phyloP scores from a whole-genome alignment of 2,329 filamentous ascomycete genomes.

The Fusarium chaquense region DNA sequence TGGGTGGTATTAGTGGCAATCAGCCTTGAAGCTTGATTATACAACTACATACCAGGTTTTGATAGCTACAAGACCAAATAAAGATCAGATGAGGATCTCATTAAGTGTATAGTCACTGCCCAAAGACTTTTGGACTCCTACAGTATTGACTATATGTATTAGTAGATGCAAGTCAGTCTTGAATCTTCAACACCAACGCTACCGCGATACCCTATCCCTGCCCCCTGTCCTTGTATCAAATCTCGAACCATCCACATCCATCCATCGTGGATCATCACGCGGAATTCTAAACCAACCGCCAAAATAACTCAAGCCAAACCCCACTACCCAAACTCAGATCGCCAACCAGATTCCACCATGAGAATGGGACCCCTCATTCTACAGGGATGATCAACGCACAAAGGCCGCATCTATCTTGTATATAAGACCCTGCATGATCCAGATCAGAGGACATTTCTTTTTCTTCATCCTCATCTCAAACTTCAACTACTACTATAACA shows the following conservation, averaged over 20 bases:
- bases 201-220: constrained; percentile 14
- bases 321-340: constrained; percentile 34
- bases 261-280: constrained; percentile 22
- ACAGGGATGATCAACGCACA: constrained; percentile 39
- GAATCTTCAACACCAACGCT: constrained; percentile 12
- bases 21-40: not conserved
- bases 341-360: constrained; percentile 28
- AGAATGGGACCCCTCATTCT: constrained; percentile 27
- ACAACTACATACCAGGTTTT: not conserved
- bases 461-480: constrained; percentile 19
- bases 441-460: not conserved
- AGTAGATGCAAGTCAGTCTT: not conserved
- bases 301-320: constrained; percentile 43
- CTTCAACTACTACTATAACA: not conserved
- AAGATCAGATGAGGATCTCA: accelerated
- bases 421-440: constrained; percentile 45
- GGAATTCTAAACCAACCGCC: constrained; percentile 32
- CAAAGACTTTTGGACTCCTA: accelerated
- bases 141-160: accelerated
- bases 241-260: constrained; percentile 37
- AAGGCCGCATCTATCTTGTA: constrained; percentile 37
- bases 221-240: constrained; percentile 18
- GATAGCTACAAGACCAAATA: not conserved
- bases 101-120: not conserved
- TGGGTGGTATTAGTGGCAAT: constrained; percentile 15